Evolutionary conservation across 1,139 yeast genomes (phyloP).

Genomic region (Nakaseomyces uthaithaninus): DNA sequence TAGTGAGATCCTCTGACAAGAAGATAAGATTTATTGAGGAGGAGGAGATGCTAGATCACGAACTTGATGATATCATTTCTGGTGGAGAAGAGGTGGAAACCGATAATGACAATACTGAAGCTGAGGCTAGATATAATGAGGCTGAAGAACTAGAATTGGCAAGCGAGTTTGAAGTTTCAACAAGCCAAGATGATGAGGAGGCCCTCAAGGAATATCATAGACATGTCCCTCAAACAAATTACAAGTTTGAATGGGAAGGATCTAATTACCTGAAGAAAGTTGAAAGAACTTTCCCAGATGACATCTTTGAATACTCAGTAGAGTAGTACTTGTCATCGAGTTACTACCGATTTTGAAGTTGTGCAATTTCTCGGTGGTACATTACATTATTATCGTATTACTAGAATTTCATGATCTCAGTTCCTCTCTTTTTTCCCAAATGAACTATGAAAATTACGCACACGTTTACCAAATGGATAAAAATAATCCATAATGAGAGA

Average conservation of each 20-base stretch:
- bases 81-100: constrained; percentile 3
- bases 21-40: constrained; percentile 1
- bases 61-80: not conserved
- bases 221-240: constrained; percentile 9
- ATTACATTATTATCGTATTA: too few species aligned
- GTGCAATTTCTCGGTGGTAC: too few species aligned
- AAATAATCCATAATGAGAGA: too few species aligned
- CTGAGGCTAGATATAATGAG: not conserved
- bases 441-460: too few species aligned
- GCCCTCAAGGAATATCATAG: not conserved
- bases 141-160: constrained; percentile 2
- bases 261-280: constrained; percentile 16
- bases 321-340: constrained; percentile 2
- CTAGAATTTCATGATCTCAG: too few species aligned
- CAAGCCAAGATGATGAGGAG: not conserved
- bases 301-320: constrained; percentile 15
- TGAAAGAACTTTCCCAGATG: constrained; percentile 22
- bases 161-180: not conserved
- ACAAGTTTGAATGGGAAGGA: constrained; percentile 21
- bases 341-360: not conserved
- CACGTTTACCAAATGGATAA: too few species aligned
- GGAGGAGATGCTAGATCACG: constrained; percentile 3
- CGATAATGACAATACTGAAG: not conserved
- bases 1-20: not conserved
- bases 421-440: too few species aligned